Evolutionary conservation across 202 grass and related monocot species (phyloP), one percentile per base, ranked within the genome.

Genomic region (Carex sylvatica): DNA sequence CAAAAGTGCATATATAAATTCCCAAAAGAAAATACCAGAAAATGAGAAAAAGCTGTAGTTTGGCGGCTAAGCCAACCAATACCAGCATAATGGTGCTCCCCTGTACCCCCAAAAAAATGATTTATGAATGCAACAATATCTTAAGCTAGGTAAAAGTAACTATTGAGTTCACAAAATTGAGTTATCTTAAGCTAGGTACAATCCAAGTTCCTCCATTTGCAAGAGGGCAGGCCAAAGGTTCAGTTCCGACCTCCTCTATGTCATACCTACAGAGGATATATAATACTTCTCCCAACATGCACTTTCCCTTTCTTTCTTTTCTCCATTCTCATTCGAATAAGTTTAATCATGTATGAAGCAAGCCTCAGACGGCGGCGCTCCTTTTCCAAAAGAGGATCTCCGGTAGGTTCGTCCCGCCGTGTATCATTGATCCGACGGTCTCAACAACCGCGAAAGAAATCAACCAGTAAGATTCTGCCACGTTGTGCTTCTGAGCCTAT

Each of bases 401-500:
- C 55, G 61, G 7, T n/a, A 1, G 44, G 18, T 28, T 10, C 12
- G 0, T 19, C 61, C 15, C 13, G 14, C 7, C 24, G 22, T 31
- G 6, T 3, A 47, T 66, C 78, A 4, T 66, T 65, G 36, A 33
- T 26, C 23, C 79, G 79, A 54, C 42, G 79, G 42, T 49, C 14
- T 26, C 40, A 66, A 18, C 66, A 61, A 0, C 70, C 38, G 55
- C 61, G 60, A 66, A 42, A 66, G 24, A 23, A 49, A 33, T 40
- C 4, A 13, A 62, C 63, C 64, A 60, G 8, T 33, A 56, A 58
- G 51, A 5, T 3, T 20, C 82, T 97, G 54, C 40, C 16, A 11
- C 88, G 91, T 70, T 85, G 82, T 55, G 86, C 82, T 4, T 94
- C 91, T 20, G 90, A 88, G 52, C 90, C 94, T 59, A 36, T 79